Conservation (phyloP, 2,329 filamentous ascomycete genomes). For the Zopfia rhizophila region DNA sequence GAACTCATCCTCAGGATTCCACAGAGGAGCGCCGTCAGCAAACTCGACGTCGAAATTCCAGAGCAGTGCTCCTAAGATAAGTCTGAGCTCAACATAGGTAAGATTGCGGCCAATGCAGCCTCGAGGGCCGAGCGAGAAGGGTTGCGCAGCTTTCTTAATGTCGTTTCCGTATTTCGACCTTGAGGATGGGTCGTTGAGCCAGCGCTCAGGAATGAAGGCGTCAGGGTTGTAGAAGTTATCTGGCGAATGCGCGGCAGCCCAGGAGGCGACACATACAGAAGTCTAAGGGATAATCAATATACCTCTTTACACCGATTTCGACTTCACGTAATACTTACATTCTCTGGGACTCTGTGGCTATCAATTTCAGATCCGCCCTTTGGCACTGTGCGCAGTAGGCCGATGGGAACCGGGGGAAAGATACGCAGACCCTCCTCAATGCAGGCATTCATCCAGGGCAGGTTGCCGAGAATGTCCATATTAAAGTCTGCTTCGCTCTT, state of each 20-base stretch:
- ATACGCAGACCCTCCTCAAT: conserved; percentile 59
- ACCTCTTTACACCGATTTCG: background rate
- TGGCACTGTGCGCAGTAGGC: conserved; percentile 50
- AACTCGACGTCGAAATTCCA: conserved; percentile 50
- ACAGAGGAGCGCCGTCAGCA: conserved; percentile 40
- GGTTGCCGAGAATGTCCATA: conserved; percentile 37
- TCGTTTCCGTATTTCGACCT: conserved; percentile 31
- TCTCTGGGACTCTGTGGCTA: conserved; percentile 49
- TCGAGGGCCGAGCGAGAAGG: conserved; percentile 43
- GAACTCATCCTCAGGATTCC: conserved; percentile 41
- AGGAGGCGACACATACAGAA: conserved; percentile 39
- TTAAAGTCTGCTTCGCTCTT: conserved; percentile 43
- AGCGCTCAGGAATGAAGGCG: conserved; percentile 49
- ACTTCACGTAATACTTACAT: conserved; percentile 19
- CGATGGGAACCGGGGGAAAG: conserved; percentile 57
- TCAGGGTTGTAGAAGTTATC: conserved; percentile 47
- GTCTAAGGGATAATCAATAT: conserved; percentile 20
- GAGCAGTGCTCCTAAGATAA: conserved; percentile 43
- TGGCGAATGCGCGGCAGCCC: conserved; percentile 40
- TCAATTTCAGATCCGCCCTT: conserved; percentile 50
- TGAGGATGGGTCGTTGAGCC: conserved; percentile 34
- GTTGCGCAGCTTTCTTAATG: conserved; percentile 42
- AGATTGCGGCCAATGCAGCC: conserved; percentile 44
- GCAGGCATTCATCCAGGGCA: conserved; percentile 58
- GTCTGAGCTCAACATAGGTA: conserved; percentile 49